These are phyloP conservation scores for Gracilariopsis chorda DNA, from an alignment of 23 red algal species.

Conservation along the genomic window DNA sequence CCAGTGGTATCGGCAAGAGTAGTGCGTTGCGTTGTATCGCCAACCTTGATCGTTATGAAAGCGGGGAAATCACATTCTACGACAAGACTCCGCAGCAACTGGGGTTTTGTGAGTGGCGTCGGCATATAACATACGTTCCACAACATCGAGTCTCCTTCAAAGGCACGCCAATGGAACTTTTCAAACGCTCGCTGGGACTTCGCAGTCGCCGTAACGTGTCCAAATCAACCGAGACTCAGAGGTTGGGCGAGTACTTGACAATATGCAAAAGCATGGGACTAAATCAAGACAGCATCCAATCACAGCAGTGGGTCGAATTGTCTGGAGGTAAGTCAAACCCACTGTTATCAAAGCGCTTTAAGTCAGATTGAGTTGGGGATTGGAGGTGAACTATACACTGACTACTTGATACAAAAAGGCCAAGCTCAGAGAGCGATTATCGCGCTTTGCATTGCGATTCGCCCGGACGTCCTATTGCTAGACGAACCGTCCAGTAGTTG, in stretches of 20 bases:
- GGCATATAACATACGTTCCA: slow-evolving; percentile 58
- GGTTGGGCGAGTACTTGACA: background rate
- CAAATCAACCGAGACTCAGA: background rate
- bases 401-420: background rate
- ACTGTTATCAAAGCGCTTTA: too few relatives aligned
- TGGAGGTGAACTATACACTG: background rate
- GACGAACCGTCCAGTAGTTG: slow-evolving; percentile 71
- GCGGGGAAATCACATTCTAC: slow-evolving; percentile 11
- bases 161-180: slow-evolving; percentile 38
- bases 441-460: slow-evolving; percentile 29
- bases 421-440: slow-evolving; percentile 47
- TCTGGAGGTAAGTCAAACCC: slow-evolving; percentile 47
- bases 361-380: too few relatives aligned
- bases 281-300: background rate
- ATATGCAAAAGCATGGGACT: slow-evolving; percentile 1
- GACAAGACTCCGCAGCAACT: background rate
- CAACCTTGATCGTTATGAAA: slow-evolving; percentile 11
- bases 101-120: slow-evolving; percentile 35
- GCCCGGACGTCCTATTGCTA: slow-evolving; percentile 63
- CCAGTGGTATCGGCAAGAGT: slow-evolving; percentile 73
- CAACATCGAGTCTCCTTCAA: slow-evolving; percentile 29
- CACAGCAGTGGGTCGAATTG: slow-evolving; percentile 47
- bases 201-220: background rate
- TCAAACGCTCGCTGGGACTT: slow-evolving; percentile 14
- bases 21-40: slow-evolving; percentile 66